These are phyloP conservation scores for Neurospora sp. DNA, from an alignment of 495 filamentous ascomycete species.

Conservation along the genomic window DNA sequence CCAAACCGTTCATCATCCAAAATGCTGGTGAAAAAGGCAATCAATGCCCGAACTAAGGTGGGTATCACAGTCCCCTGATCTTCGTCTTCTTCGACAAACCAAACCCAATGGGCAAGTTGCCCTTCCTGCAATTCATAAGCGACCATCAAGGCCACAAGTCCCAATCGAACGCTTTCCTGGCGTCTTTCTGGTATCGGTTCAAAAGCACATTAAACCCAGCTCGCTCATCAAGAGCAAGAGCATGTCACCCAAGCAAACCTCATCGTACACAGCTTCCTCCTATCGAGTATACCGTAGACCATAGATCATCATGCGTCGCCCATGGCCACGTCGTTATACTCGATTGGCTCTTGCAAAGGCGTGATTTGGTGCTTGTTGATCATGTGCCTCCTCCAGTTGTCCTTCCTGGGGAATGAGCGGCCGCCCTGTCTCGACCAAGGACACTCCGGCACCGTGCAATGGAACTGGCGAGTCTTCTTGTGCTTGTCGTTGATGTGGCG, in stretches of 20 bases:
- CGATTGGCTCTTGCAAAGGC: slow-evolving; percentile 16
- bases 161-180: background rate
- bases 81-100: too few species aligned
- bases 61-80: background rate
- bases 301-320: slow-evolving; percentile 3
- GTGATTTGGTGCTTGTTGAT: slow-evolving; percentile 35
- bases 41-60: background rate
- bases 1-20: background rate
- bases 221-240: background rate
- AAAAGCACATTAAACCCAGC: background rate
- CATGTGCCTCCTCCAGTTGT: slow-evolving; percentile 44
- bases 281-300: background rate
- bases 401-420: slow-evolving; percentile 41
- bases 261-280: background rate
- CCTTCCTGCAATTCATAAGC: background rate
- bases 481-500: slow-evolving; percentile 44
- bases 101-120: too few species aligned
- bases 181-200: background rate
- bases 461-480: slow-evolving; percentile 37
- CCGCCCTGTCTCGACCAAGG: slow-evolving; percentile 34
- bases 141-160: background rate
- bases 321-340: slow-evolving; percentile 19
- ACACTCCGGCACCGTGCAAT: slow-evolving; percentile 35
- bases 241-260: background rate
- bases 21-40: background rate